Evolutionary conservation across 2,329 filamentous ascomycete genomes (phyloP).

Genomic region (Fusarium nygamai): DNA sequence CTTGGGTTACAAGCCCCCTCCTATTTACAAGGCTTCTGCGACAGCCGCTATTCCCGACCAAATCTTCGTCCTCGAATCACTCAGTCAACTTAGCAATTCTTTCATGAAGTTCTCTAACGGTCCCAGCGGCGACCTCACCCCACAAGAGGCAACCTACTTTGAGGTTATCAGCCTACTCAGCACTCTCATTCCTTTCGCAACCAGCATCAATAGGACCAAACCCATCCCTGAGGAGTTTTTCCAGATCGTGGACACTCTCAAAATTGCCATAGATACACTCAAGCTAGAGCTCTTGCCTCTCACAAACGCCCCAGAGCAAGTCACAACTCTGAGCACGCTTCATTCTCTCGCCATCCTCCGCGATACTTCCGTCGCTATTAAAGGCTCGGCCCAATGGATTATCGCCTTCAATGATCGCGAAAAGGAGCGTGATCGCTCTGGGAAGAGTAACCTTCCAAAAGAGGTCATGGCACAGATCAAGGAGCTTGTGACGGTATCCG

Average conservation of each 20-base stretch:
- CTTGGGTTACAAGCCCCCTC: conserved; percentile 58
- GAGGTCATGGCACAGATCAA: conserved; percentile 50
- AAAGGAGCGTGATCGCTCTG: conserved; percentile 53
- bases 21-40: conserved; percentile 59
- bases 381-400: conserved; percentile 48
- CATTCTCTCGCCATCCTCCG: conserved; percentile 51
- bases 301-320: conserved; percentile 19
- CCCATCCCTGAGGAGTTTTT: conserved; percentile 39
- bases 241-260: conserved; percentile 38
- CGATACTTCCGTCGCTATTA: conserved; percentile 50
- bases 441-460: conserved; percentile 51
- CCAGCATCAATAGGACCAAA: conserved; percentile 36
- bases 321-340: conserved; percentile 47
- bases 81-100: conserved; percentile 55
- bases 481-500: conserved; percentile 45
- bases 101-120: conserved; percentile 52
- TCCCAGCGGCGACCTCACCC: conserved; percentile 49
- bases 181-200: conserved; percentile 46
- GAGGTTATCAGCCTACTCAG: conserved; percentile 55
- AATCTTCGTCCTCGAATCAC: conserved; percentile 55
- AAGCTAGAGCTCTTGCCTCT: conserved; percentile 25
- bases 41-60: conserved; percentile 55
- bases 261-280: conserved; percentile 27
- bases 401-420: conserved; percentile 50
- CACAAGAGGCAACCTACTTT: conserved; percentile 56